A percentile compares a stretch with the other conserved stretches of the same genome.
Evolutionary conservation across 345 rosid genomes (phyloP).

Genomic region (Eucalyptus cladocalyx): DNA sequence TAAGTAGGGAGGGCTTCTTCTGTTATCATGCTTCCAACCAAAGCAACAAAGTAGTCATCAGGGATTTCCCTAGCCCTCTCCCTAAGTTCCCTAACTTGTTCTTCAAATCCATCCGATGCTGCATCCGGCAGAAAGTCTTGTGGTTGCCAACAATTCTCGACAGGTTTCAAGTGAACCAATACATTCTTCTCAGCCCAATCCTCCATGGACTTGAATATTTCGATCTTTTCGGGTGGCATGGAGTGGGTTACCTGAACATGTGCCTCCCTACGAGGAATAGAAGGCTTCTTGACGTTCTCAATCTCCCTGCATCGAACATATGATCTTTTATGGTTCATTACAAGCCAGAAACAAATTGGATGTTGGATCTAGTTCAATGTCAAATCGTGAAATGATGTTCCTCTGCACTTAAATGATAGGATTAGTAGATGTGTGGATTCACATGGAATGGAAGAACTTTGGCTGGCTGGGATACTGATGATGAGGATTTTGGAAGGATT

Average conservation of each 20-base stretch:
- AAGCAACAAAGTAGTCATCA: conserved; percentile 71
- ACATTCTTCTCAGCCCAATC: conserved; percentile 69
- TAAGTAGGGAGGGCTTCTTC: conserved; percentile 84
- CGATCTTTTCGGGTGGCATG: conserved; percentile 86
- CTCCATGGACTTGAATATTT: conserved; percentile 78
- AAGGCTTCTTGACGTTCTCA: conserved; percentile 47
- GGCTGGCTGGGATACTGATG: background rate
- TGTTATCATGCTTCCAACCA: conserved; percentile 78
- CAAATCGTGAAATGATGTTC: background rate
- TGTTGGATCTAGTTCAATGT: background rate
- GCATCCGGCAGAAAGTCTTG: conserved; percentile 86
- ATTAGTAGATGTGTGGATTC: background rate
- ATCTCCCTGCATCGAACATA: conserved; percentile 28
- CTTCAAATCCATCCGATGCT: conserved; percentile 59
- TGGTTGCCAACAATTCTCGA: conserved; percentile 90
- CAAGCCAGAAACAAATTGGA: background rate
- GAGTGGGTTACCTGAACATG: conserved; percentile 80
- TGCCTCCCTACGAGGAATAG: conserved; percentile 58
- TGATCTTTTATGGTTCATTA: background rate
- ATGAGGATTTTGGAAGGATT: background rate
- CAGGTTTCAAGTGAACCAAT: conserved; percentile 54
- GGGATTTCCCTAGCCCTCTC: conserved; percentile 83
- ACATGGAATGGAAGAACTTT: background rate
- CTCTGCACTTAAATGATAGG: background rate
- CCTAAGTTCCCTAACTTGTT: conserved; percentile 67